Evolutionary conservation across 1,284 basidiomycete genomes (phyloP).

Genomic region (Ceratobasidium sp.): DNA sequence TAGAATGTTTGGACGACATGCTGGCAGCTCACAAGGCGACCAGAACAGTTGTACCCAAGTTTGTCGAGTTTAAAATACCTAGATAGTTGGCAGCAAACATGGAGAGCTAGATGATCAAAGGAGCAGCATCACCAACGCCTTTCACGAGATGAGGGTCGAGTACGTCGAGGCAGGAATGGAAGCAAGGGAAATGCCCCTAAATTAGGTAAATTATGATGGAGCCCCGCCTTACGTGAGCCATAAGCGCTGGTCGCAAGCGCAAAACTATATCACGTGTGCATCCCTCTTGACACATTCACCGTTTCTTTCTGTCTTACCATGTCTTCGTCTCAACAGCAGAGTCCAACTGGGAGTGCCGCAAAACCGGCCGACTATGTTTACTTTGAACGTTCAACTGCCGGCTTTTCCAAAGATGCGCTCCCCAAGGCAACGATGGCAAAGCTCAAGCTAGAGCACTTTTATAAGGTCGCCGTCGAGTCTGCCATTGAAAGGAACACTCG

Average conservation of each 20-base stretch:
- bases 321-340: constrained; percentile 39
- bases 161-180: not conserved
- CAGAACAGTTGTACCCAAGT: not conserved
- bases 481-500: constrained; percentile 89
- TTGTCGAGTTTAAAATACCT: not conserved
- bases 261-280: constrained; percentile 31
- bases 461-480: constrained; percentile 94
- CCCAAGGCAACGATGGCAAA: constrained; percentile 95
- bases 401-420: constrained; percentile 88
- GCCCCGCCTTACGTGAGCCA: constrained; percentile 24
- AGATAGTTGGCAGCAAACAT: not conserved
- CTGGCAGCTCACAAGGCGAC: not conserved
- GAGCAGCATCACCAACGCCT: constrained; percentile 2
- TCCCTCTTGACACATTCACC: constrained; percentile 21
- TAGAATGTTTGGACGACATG: constrained; percentile 38
- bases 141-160: constrained; percentile 6
- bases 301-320: constrained; percentile 11
- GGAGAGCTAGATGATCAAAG: constrained; percentile 10
- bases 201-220: constrained; percentile 40
- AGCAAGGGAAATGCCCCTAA: constrained; percentile 29
- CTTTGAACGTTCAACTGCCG: constrained; percentile 87
- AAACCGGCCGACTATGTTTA: constrained; percentile 81
- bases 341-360: constrained; percentile 29
- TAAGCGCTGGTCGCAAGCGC: constrained; percentile 33
- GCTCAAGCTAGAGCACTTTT: constrained; percentile 96